phyloP scores from a whole-genome alignment of 2,329 filamentous ascomycete genomes.

The Aureobasidium sp. region DNA sequence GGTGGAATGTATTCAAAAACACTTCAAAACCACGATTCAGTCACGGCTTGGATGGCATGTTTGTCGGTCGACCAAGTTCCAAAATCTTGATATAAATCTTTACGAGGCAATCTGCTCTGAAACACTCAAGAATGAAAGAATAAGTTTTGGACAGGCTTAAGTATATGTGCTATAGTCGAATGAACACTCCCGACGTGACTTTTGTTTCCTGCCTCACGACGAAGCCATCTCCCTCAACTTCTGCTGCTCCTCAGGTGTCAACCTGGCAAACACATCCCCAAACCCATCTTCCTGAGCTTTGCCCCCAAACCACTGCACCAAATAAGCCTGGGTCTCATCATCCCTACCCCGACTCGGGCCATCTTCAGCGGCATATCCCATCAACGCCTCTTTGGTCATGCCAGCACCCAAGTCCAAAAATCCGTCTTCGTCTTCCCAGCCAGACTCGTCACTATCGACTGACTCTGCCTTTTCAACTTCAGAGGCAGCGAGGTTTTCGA shows the following conservation, averaged over 20 bases:
- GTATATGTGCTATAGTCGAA: too few relatives aligned
- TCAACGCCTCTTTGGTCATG: slow-evolving; percentile 60
- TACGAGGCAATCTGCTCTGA: too few relatives aligned
- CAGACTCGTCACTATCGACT: slow-evolving; percentile 58
- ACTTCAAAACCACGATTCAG: too few relatives aligned
- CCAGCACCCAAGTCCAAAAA: slow-evolving; percentile 62
- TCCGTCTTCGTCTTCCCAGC: slow-evolving; percentile 78
- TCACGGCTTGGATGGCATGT: too few relatives aligned
- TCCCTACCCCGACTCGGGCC: slow-evolving; percentile 56
- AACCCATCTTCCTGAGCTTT: slow-evolving; percentile 50
- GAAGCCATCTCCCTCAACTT: slow-evolving; percentile 40
- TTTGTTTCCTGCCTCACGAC: too few relatives aligned
- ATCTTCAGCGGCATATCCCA: slow-evolving; percentile 61
- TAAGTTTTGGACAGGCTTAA: too few relatives aligned
- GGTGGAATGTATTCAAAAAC: too few relatives aligned
- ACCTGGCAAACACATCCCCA: slow-evolving; percentile 46
- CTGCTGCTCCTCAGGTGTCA: slow-evolving; percentile 49
- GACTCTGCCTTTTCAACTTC: slow-evolving; percentile 58
- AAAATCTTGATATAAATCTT: too few relatives aligned
- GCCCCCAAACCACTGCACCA: slow-evolving; percentile 70
- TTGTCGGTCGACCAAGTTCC: too few relatives aligned
- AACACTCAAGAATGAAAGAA: too few relatives aligned
- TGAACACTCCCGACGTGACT: too few relatives aligned
- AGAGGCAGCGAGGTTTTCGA: slow-evolving; percentile 45
- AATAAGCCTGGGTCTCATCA: slow-evolving; percentile 81